phyloP scores from a whole-genome alignment of 225 moss, liverwort and hornwort genomes.

The Takakia lepidozioides region DNA sequence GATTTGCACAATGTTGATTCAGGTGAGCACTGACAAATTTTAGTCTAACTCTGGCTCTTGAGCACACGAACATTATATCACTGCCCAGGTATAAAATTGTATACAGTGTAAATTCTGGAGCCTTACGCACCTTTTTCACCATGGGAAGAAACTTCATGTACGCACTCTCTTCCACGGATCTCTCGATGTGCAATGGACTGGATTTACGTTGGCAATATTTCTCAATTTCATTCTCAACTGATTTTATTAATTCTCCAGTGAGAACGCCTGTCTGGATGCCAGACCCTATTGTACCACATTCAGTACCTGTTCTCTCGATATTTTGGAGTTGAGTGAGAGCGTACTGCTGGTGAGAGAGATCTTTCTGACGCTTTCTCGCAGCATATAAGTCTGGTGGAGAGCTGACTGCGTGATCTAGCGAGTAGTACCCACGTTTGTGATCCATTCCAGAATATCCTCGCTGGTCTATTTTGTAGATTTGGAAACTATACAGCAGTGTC shows the following conservation, averaged over 20 bases:
- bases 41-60: too few species aligned
- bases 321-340: conserved; percentile 16
- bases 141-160: conserved; percentile 37
- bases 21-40: neutral
- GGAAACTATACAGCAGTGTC: too few species aligned
- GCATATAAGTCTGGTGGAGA: too few species aligned
- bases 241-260: conserved; percentile 14
- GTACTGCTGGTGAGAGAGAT: conserved; percentile 37
- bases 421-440: conserved; percentile 42
- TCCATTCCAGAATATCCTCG: too few species aligned
- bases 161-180: conserved; percentile 30
- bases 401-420: conserved; percentile 7
- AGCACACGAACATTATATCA: neutral
- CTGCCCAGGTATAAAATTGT: neutral
- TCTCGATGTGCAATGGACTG: conserved; percentile 13
- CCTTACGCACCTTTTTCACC: conserved; percentile 23
- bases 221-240: neutral
- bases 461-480: too few species aligned
- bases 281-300: too few species aligned
- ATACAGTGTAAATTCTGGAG: neutral
- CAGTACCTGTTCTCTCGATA: too few species aligned
- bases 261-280: too few species aligned
- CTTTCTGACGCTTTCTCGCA: conserved; percentile 53
- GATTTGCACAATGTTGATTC: too few species aligned
- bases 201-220: neutral